A percentile compares a stretch with the other conserved stretches of the same genome.
Evolutionary conservation across 371 early-diverging fungal species (phyloP).

Genomic region (Mucor velutinosus): DNA sequence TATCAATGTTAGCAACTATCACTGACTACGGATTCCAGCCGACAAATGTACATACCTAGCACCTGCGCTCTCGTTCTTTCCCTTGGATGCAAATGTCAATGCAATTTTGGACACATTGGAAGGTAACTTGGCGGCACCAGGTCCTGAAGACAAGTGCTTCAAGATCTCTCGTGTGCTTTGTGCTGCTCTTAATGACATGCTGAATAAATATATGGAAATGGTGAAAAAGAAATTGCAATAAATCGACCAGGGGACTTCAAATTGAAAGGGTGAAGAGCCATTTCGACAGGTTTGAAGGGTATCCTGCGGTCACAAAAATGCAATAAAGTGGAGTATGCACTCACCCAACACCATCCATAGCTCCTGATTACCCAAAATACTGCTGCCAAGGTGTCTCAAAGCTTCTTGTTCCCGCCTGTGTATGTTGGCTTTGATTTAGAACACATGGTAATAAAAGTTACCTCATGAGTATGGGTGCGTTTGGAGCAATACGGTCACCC

Average conservation of each 20-base stretch:
- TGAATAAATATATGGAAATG: not conserved
- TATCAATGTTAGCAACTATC: not conserved
- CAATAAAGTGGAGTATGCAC: not conserved
- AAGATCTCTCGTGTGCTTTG: constrained; percentile 42
- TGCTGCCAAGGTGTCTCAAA: too few relatives aligned
- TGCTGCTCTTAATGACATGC: constrained; percentile 45
- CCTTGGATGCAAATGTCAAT: constrained; percentile 53
- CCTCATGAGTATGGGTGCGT: too few relatives aligned
- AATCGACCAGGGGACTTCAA: constrained; percentile 2
- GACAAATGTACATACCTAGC: constrained; percentile 49
- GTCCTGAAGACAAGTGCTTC: constrained; percentile 39
- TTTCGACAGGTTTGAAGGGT: not conserved
- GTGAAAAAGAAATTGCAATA: not conserved
- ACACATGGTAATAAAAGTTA: too few relatives aligned
- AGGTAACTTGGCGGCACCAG: constrained; percentile 55
- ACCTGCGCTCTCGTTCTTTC: constrained; percentile 58
- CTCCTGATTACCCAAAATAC: not conserved
- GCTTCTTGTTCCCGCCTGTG: too few relatives aligned
- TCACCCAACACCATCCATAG: too few relatives aligned
- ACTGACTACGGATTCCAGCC: not conserved
- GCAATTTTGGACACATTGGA: constrained; percentile 59
- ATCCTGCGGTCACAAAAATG: not conserved
- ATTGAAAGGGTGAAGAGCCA: not conserved
- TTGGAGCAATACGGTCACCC: too few relatives aligned
- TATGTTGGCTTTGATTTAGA: too few relatives aligned